Base-by-base conservation (phyloP, 768 basidiomycete genomes). In the Tulasnella sp. region DNA sequence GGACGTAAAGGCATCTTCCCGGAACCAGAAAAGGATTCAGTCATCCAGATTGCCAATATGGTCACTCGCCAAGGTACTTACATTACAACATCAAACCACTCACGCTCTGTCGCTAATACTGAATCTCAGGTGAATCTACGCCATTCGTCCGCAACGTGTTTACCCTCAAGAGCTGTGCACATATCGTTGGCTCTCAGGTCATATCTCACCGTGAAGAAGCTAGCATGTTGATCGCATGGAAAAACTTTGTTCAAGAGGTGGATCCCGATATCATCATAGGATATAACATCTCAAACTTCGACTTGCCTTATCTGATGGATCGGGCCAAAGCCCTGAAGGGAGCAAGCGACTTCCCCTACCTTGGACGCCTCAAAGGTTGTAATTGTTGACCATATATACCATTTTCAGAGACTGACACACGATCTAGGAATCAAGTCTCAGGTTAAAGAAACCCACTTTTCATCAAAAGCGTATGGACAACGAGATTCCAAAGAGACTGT, bases 31-130 rank as follows among this genome's bases (percentile, higher is more conserved):
- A 63, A 74, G 27, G 95, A 99, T 65, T 93, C 93, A 7, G 89
- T 99, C 49, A 98, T 98, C 59, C 95, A 98, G 61, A 98, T 98
- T 54, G 95, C 93, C 1, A 95, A 89, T 64, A 98, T 98, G 95
- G 93, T 98, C 9, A 96, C 92, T 31, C 75, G 85, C 4, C 95
- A 99, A 76, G 92, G 92, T 89, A 48, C n/a, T 68, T 57, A 13
- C 2, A 9, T 3, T 22, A n/a, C n/a, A n/a, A 10, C 37, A 16
- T 53, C 31, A 22, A 1, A 34, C 6, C 9, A 10, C 27, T 35
- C 19, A 9, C 16, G 15, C 24, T 25, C 15, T 15, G 10, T 20
- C 12, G 13, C 41, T 29, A 32, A 54, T 24, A 35, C 40, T 15
- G 31, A 53, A 55, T 45, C 53, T 37, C 58, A 93, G 92, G 93